phyloP scores from a whole-genome alignment of 306 rosid species.

The Vachellia collinsii region DNA sequence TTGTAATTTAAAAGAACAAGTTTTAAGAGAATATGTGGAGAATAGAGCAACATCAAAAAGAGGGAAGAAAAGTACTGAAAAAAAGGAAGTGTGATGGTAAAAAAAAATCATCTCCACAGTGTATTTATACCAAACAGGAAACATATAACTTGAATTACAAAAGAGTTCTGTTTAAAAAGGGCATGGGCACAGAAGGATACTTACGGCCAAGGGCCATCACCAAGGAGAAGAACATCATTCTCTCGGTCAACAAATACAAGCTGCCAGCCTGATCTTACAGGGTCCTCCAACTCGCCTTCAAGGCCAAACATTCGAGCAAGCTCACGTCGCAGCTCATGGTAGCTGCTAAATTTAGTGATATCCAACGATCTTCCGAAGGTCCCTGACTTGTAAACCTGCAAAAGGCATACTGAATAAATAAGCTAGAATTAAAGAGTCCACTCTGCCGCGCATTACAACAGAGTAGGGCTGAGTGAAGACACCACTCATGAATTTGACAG shows the following conservation, averaged over 20 bases:
- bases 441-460: background rate
- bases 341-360: conserved; percentile 87
- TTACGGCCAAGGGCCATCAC: conserved; percentile 77
- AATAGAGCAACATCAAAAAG: background rate
- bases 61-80: background rate
- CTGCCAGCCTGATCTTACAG: conserved; percentile 99
- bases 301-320: conserved; percentile 94
- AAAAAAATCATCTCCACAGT: background rate
- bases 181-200: conserved; percentile 25
- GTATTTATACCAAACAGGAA: background rate
- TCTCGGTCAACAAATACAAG: conserved; percentile 99
- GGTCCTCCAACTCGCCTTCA: conserved; percentile 96
- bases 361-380: conserved; percentile 58
- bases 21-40: background rate
- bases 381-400: conserved; percentile 58
- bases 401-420: conserved; percentile 24
- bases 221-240: conserved; percentile 96
- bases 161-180: background rate
- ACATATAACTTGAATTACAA: background rate
- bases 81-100: background rate
- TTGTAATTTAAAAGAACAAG: conserved; percentile 40
- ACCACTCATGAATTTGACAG: background rate
- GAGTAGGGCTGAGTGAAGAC: background rate
- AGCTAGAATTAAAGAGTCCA: background rate
- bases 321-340: conserved; percentile 84